Conservation (phyloP, 2,329 filamentous ascomycete genomes). For the Hymenoscyphus occultus region DNA sequence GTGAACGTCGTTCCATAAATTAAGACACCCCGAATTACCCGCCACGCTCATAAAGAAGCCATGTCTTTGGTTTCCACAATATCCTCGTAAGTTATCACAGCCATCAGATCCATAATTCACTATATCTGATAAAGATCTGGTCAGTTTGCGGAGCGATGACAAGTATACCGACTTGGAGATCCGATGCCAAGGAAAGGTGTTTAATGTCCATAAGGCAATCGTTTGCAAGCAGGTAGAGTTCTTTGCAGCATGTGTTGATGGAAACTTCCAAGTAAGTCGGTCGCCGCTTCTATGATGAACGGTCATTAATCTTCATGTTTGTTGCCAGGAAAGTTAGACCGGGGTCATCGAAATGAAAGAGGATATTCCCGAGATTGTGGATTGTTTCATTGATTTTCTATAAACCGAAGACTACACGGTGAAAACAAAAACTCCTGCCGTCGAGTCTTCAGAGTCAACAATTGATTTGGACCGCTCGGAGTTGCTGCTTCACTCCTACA, state of each 20-base stretch:
- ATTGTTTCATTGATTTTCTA: not conserved
- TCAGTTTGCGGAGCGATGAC: not conserved
- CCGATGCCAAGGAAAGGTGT: not conserved
- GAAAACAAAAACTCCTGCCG: not conserved
- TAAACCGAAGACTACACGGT: not conserved
- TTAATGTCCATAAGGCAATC: not conserved
- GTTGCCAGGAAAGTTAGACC: not conserved
- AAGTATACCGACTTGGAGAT: constrained; percentile 2
- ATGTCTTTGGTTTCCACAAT: not conserved
- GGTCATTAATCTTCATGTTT: not conserved
- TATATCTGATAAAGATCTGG: not conserved
- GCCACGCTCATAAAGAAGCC: not conserved
- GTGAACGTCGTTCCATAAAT: not conserved
- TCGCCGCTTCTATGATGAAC: not conserved
- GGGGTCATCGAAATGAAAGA: not conserved
- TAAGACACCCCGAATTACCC: not conserved
- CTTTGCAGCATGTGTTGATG: not conserved
- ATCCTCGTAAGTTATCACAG: not conserved
- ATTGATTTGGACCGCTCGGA: not conserved
- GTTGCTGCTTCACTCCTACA: not conserved
- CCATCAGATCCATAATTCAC: not conserved
- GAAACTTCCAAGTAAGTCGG: not conserved
- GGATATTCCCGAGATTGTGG: not conserved
- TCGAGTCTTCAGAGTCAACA: not conserved
- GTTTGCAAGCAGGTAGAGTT: not conserved